Base-by-base conservation (phyloP, 805 yeast genomes). In the Pichia sporocuriosa region DNA sequence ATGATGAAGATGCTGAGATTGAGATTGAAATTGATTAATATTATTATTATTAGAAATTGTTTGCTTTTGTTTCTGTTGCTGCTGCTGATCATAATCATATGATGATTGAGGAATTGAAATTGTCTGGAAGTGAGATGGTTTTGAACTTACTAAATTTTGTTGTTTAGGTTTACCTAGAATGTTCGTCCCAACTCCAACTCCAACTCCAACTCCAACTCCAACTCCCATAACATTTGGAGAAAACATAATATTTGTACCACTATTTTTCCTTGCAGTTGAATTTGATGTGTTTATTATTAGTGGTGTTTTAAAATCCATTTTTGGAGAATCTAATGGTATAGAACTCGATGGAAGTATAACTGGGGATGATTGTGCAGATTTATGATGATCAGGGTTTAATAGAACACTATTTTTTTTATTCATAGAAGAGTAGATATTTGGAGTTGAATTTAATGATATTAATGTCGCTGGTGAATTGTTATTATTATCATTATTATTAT, bases 301-400 rank as follows among this genome's bases (percentile, higher is more conserved):
- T 9, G 29, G 31, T 11, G 15, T 28, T 33, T 21, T 37, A 4
- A 31, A 40, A 4, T 26, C 36, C n/a, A 39, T 6, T 3, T 23
- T 35, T 12, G 41, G 35, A 9, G 35, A 34, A 6, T 34, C 37
- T n/a, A 48, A 16, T 16, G 46, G 23, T 5, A 40, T 31, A 1
- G 53, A 42, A 39, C 42, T 51, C 0, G 66, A 61, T 0, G 68
- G 67, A 21, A 63, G 43, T n/a, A 63, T 63, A 15, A 63, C 65
- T 0, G 68, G 68, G 3, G 66, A 60, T 1, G 67, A 63, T 16
- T 57, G 58, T 0, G 58, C 54, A 3, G 61, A 56, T 12, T 50
- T 50, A 35, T 52, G 47, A 39, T 58, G 65, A 21, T 56, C 52
- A 6, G 63, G 64, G 39, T 63, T 63, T 13, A 48, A 44, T 13